Evolutionary conservation across 495 filamentous ascomycete species (phyloP), one percentile per base, ranked within the genome.

Genomic region (Trypethelium eluteriae): DNA sequence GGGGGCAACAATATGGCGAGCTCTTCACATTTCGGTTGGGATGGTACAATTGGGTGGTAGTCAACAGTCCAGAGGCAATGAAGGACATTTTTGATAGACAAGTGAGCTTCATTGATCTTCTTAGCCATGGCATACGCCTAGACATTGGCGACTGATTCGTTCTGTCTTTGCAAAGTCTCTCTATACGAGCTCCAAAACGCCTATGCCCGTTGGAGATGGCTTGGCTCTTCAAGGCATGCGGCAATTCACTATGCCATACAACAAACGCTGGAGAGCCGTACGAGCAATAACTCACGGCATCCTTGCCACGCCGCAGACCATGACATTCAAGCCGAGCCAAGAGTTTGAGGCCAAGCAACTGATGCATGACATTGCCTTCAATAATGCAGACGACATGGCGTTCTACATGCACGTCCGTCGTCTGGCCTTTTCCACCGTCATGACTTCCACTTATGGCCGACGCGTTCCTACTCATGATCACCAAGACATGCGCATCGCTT

Each of bases 81-180:
- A 68, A 67, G 6, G 80, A 81, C 6, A 75, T 81, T 18, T 56
- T 81, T 2, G 76, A 80, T 18, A 78, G 75, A 63, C 76, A 81
- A 18, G 49, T 53, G 49, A 53, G 49, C 49, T 53, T 1, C 49
- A 18, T 18, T 53, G 49, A 18, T 11, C 49, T 53, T 53, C n/a
- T 18, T 53, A 53, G 14, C 25, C 5, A 18, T 0, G 49, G 10
- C 25, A 18, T 16, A 5, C 5, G 5, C 49, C 47, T 68, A 73
- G 66, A 65, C 66, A 18, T 64, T 41, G 18, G 32, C 38, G 16
- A 62, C 69, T 14, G 74, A 76, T 64, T 73, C 70, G 2, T 74
- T 71, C 10, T 68, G 74, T 14, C 67, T 53, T 53, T 12, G 25
- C 49, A 53, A 53, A 53, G 49, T 53, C 49, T 53, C 49, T 53